Base-by-base conservation (phyloP, 2,329 filamentous ascomycete species). In the Raffaelea ambrosiae region DNA sequence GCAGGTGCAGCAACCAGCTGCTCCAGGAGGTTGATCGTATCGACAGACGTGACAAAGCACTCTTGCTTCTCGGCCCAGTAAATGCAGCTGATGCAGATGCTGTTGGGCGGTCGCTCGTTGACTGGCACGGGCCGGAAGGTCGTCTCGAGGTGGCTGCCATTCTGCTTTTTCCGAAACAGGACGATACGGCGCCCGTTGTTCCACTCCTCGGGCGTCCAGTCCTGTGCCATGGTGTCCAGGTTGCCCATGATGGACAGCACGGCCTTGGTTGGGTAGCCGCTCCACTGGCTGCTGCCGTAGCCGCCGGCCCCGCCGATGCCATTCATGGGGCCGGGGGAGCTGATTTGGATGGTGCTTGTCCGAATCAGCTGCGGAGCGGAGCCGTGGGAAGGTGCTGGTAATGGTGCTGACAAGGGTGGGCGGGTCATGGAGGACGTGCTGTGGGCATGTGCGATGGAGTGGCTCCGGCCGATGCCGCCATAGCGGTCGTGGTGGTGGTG, bases 81-180 rank as follows among this genome's bases (percentile, higher is more conserved):
- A 60, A 98, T 98, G 71, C 93, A 98, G 66, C 90, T 96, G 62
- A 98, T 88, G 67, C 89, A 95, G 51, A 94, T 91, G 66, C 85
- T 89, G 68, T 91, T 86, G 3, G 83, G 80, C 1, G 84, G 79
- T 20, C 89, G 81, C 53, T 95, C 86, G 58, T 88, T 86, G 14
- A 81, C 80, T 16, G 86, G 75, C 42, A 96, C 83, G 0, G 89
- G 73, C 44, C 83, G 80, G 69, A 97, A 97, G 14, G 76, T 84
- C 14, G 88, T 81, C 31, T 82, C 84, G 48, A 97, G 84, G 4
- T 85, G 88, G 61, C 85, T 90, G 23, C 88, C 89, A 31, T 74
- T 75, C 65, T 97, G 91, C 51, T 79, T 80, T 58, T 93, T 84
- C 57, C 77, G 83, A 69, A 98, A 98, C 57, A 90, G 80, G 18